phyloP scores from a whole-genome alignment of 192 early-diverging fungal genomes.

The Mortierella hygrophila region DNA sequence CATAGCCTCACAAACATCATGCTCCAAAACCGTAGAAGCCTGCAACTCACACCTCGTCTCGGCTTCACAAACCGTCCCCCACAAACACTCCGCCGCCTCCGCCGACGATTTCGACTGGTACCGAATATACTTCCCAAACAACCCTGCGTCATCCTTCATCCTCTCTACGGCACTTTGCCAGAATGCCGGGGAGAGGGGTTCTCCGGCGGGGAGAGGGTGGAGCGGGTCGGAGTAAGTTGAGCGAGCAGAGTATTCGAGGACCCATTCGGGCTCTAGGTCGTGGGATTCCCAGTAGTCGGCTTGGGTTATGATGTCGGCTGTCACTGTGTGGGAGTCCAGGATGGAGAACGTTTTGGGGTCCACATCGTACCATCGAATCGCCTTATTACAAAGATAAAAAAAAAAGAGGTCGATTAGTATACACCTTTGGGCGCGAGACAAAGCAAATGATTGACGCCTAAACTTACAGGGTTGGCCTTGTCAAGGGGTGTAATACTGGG shows the following conservation, averaged over 20 bases:
- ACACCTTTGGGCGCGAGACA: too few species aligned
- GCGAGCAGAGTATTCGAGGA: conserved; percentile 63
- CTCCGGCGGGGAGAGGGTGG: neutral
- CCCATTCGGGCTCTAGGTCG: conserved; percentile 58
- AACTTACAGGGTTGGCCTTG: conserved; percentile 62
- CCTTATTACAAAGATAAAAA: conserved; percentile 18
- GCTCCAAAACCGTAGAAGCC: conserved; percentile 39
- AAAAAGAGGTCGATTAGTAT: neutral
- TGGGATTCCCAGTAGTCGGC: conserved; percentile 54
- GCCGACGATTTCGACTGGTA: conserved; percentile 56
- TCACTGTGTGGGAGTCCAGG: conserved; percentile 61
- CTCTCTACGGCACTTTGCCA: conserved; percentile 60
- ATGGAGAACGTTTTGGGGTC: conserved; percentile 66
- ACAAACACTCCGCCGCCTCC: conserved; percentile 17
- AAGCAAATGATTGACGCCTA: too few species aligned
- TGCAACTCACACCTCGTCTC: conserved; percentile 48
- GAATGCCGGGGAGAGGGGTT: conserved; percentile 59
- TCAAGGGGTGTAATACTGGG: conserved; percentile 65
- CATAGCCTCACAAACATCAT: conserved; percentile 12
- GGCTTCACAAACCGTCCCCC: conserved; percentile 23
- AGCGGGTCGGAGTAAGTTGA: conserved; percentile 37
- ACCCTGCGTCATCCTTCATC: conserved; percentile 40
- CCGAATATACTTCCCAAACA: conserved; percentile 60
- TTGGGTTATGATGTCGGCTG: conserved; percentile 59
- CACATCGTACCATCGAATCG: conserved; percentile 61